Evolutionary conservation across 1,284 basidiomycete genomes (phyloP), one percentile per base, ranked within the genome.

Genomic region (Trametes pubescens): DNA sequence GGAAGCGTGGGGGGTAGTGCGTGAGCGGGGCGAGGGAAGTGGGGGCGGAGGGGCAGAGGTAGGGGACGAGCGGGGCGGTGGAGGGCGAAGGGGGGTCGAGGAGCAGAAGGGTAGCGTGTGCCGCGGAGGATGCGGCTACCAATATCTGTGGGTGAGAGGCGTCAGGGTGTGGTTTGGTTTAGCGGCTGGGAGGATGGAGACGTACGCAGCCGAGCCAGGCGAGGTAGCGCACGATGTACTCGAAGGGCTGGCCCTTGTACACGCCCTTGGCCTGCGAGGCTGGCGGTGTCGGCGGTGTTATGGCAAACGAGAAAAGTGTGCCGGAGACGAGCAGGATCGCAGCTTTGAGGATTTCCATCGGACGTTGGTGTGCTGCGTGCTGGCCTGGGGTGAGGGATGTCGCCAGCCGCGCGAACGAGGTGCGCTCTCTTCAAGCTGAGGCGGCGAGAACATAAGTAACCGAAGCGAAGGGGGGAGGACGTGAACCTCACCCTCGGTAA

Each of bases 231-330:
- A 64, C 54, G 14, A 64, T 32, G 49, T 57, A 64, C 24, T 64
- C 62, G 44, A 64, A 60, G 0, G 35, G 58, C 18, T 64, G 62
- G 3, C 62, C 62, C 11, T 59, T 64, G 43, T 64, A 64, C 2
- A 60, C 37, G 34, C 10, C 26, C 24, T 57, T 38, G 16, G 35
- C 32, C n/a, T 46, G 29, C 16, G 49, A 34, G 7, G 26, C 43
- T 1, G 54, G 24, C 2, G 43, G 54, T 32, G 29, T 46, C 2
- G 54, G 54, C 2, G 54, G 54, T 4, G 44, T 44, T 1, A 56
- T 46, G n/a, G 54, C 54, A 22, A 3, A 14, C 5, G 54, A 29
- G 43, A 56, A 56, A 5, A 56, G 32, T 16, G 40, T 32, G 4
- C 43, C 54, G 8, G 54, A 34, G 43, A 46, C 29, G n/a, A 47